Conservation (phyloP, 768 basidiomycete species). For the Phanerodontia chrysosporium region DNA sequence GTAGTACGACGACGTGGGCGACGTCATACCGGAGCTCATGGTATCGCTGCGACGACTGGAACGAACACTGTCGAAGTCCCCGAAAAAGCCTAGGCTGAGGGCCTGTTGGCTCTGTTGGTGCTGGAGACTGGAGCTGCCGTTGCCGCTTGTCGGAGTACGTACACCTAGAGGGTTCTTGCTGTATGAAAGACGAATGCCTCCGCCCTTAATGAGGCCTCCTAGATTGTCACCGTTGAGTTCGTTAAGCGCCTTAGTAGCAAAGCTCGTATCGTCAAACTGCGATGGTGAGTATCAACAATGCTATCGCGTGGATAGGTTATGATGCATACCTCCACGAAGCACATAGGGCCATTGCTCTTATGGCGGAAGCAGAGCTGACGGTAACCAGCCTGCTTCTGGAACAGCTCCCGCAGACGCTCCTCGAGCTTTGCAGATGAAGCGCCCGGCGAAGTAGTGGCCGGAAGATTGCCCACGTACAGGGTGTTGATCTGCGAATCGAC, state of each 20-base stretch:
- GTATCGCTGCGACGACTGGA: slow-evolving; percentile 22
- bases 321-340: slow-evolving; percentile 85
- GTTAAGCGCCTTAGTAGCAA: slow-evolving; percentile 82
- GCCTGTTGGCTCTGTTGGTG: slow-evolving; percentile 18
- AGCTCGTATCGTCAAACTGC: slow-evolving; percentile 87
- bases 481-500: slow-evolving; percentile 73
- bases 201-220: slow-evolving; percentile 88
- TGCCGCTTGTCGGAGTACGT: slow-evolving; percentile 63
- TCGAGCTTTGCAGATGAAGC: slow-evolving; percentile 81
- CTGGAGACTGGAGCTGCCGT: slow-evolving; percentile 18
- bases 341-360: slow-evolving; percentile 98
- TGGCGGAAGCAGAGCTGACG: slow-evolving; percentile 92
- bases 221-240: slow-evolving; percentile 91
- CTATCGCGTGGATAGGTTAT: not conserved
- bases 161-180: slow-evolving; percentile 98
- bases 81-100: slow-evolving; percentile 10
- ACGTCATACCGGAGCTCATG: slow-evolving; percentile 23
- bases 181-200: slow-evolving; percentile 94
- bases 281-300: not conserved
- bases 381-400: slow-evolving; percentile 76
- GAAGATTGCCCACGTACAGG: slow-evolving; percentile 97
- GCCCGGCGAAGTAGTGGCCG: slow-evolving; percentile 67
- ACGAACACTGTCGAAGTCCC: slow-evolving; percentile 21
- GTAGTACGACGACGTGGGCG: slow-evolving; percentile 28
- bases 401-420: slow-evolving; percentile 79